A percentile compares a stretch with the other conserved stretches of the same genome.
Conservation (phyloP, 345 rosid genomes). For the Mangifera indica region DNA sequence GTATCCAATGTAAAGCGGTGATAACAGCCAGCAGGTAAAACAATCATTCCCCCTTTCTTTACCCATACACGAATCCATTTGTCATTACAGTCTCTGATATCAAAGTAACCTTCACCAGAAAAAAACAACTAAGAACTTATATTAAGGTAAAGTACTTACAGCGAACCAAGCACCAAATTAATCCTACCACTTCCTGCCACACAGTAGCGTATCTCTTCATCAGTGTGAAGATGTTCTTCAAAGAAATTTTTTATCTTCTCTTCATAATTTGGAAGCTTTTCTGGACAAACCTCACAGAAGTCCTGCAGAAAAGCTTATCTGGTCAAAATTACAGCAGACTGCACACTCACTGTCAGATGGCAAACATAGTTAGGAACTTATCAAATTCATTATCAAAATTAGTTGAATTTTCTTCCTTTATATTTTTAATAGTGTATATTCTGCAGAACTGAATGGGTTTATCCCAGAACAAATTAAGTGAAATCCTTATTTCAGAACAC, state of each 20-base stretch:
- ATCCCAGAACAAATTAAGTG: background rate
- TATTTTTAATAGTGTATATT: background rate
- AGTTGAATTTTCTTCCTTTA: background rate
- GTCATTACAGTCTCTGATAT: conserved; percentile 69
- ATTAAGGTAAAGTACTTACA: background rate
- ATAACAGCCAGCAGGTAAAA: conserved; percentile 83
- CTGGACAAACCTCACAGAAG: conserved; percentile 86
- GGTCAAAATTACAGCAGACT: background rate
- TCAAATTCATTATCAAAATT: background rate
- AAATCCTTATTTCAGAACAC: background rate
- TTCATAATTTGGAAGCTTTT: conserved; percentile 84
- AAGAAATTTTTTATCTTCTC: conserved; percentile 80
- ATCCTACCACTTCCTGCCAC: conserved; percentile 87
- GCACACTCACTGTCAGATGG: background rate
- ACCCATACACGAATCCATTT: conserved; percentile 80
- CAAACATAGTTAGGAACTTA: background rate
- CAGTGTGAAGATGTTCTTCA: conserved; percentile 94
- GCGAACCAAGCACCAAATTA: conserved; percentile 7
- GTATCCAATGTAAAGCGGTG: conserved; percentile 82
- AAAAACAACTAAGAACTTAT: conserved; percentile 1
- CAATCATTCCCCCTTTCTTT: conserved; percentile 90
- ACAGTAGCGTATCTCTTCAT: conserved; percentile 92
- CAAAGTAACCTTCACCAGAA: conserved; percentile 68
- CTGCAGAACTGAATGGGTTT: background rate
- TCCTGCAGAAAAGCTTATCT: conserved; percentile 43